Conservation (phyloP, 2,329 filamentous ascomycete species). For the Emmonsia crescens region DNA sequence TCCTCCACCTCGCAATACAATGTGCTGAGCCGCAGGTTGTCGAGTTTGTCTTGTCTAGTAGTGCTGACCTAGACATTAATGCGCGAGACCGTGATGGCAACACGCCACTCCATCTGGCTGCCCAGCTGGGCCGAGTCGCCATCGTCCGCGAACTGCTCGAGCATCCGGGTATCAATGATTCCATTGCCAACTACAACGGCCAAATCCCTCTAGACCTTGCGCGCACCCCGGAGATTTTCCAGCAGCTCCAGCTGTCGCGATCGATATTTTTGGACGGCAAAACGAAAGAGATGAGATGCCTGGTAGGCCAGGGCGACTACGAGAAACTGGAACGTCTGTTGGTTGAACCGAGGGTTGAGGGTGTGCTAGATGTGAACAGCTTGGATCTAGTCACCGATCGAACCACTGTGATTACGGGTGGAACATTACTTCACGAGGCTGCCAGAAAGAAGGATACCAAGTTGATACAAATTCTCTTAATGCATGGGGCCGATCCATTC, state of each 20-base stretch:
- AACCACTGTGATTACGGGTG: constrained; percentile 67
- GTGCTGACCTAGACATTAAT: constrained; percentile 71
- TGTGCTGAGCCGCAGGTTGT: constrained; percentile 88
- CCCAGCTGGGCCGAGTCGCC: constrained; percentile 65
- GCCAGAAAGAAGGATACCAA: constrained; percentile 77
- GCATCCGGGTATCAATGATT: constrained; percentile 76
- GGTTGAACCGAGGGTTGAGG: constrained; percentile 75
- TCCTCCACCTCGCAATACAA: constrained; percentile 88
- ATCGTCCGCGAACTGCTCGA: constrained; percentile 78
- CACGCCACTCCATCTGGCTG: constrained; percentile 80
- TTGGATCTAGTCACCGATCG: constrained; percentile 78
- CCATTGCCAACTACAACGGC: constrained; percentile 71
- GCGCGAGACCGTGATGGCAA: constrained; percentile 88
- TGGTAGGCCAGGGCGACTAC: constrained; percentile 65
- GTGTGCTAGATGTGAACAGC: constrained; percentile 82
- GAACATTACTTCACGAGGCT: constrained; percentile 86
- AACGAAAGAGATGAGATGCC: constrained; percentile 69
- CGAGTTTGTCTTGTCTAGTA: constrained; percentile 76
- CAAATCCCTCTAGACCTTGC: constrained; percentile 81
- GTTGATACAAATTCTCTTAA: constrained; percentile 77
- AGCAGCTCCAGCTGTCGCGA: constrained; percentile 79
- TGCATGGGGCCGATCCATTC: constrained; percentile 94
- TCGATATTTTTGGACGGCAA: constrained; percentile 84
- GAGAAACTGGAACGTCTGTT: constrained; percentile 66
- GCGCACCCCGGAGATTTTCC: constrained; percentile 87